Conservation (phyloP, 2,329 filamentous ascomycete species). For the Alternaria solani region DNA sequence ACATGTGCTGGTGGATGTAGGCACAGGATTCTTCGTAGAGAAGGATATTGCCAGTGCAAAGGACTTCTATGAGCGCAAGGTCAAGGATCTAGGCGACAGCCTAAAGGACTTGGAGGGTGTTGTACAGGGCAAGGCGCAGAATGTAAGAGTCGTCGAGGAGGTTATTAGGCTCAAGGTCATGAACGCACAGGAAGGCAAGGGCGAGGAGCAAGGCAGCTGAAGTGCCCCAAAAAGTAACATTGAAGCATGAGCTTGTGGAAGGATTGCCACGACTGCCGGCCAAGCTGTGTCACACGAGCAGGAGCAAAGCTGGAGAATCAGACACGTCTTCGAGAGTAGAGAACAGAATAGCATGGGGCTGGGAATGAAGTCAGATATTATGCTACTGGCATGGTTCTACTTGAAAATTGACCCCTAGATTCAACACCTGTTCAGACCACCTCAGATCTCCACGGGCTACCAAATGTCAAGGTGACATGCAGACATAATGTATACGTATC, state of each 20-base stretch:
- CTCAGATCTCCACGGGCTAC: not conserved
- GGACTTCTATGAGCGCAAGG: slow-evolving; percentile 73
- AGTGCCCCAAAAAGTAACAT: not conserved
- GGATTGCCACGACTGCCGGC: not conserved
- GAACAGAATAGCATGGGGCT: not conserved
- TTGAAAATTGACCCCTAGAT: not conserved
- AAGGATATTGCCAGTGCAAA: slow-evolving; percentile 73
- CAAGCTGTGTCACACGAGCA: not conserved
- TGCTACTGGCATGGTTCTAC: not conserved
- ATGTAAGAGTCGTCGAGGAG: slow-evolving; percentile 87
- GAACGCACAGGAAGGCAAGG: slow-evolving; percentile 42
- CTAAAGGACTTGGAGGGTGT: slow-evolving; percentile 73
- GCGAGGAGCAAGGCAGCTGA: slow-evolving; percentile 36
- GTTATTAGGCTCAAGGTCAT: slow-evolving; percentile 55
- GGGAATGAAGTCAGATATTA: not conserved
- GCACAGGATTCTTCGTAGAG: slow-evolving; percentile 93
- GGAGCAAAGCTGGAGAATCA: not conserved
- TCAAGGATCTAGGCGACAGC: slow-evolving; percentile 70
- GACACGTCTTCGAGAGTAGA: not conserved
- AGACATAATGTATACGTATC: not conserved
- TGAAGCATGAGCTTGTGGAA: not conserved
- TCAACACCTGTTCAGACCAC: not conserved
- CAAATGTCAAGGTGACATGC: not conserved
- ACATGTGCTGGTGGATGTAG: slow-evolving; percentile 78
- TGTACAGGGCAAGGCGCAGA: slow-evolving; percentile 79